A percentile compares a stretch with the other conserved stretches of the same genome.
Evolutionary conservation across 805 yeast species (phyloP).

Genomic region (Hemisphaericaspora nanyangensis): DNA sequence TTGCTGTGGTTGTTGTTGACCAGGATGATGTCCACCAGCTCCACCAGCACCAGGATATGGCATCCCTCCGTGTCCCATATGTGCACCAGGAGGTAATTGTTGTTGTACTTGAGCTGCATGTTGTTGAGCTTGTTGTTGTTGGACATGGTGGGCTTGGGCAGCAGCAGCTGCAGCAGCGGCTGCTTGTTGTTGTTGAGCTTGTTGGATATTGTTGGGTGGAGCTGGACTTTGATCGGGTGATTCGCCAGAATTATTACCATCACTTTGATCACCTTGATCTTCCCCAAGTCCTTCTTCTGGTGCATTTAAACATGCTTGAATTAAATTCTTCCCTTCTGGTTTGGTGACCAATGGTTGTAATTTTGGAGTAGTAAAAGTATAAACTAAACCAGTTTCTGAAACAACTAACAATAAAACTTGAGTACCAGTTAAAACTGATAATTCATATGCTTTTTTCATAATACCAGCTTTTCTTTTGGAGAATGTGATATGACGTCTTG

Average conservation of each 20-base stretch:
- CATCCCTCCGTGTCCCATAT: constrained; percentile 41
- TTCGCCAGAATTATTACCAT: constrained; percentile 44
- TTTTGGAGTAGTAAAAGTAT: constrained; percentile 98
- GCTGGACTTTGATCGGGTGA: constrained; percentile 40
- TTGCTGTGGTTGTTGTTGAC: constrained; percentile 14
- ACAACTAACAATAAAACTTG: constrained; percentile 93
- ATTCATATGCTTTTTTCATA: constrained; percentile 99
- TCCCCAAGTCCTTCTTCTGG: constrained; percentile 80
- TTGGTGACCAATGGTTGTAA: constrained; percentile 96
- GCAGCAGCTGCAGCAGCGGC: constrained; percentile 19
- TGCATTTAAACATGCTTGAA: constrained; percentile 95
- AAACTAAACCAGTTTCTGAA: constrained; percentile 96
- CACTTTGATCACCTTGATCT: constrained; percentile 55
- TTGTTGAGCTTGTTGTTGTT: constrained; percentile 17
- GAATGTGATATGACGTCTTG: constrained; percentile 96
- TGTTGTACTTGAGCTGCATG: constrained; percentile 29
- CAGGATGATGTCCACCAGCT: constrained; percentile 31
- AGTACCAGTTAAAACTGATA: constrained; percentile 94
- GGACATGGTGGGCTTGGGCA: constrained; percentile 16
- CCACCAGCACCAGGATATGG: constrained; percentile 34
- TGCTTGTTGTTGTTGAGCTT: constrained; percentile 18
- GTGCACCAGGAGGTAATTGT: constrained; percentile 36
- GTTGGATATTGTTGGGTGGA: constrained; percentile 20
- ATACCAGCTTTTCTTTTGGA: constrained; percentile 98
- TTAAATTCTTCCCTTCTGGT: constrained; percentile 93